Base-by-base conservation (phyloP, 2,329 filamentous ascomycete species). In the Venturia effusa region DNA sequence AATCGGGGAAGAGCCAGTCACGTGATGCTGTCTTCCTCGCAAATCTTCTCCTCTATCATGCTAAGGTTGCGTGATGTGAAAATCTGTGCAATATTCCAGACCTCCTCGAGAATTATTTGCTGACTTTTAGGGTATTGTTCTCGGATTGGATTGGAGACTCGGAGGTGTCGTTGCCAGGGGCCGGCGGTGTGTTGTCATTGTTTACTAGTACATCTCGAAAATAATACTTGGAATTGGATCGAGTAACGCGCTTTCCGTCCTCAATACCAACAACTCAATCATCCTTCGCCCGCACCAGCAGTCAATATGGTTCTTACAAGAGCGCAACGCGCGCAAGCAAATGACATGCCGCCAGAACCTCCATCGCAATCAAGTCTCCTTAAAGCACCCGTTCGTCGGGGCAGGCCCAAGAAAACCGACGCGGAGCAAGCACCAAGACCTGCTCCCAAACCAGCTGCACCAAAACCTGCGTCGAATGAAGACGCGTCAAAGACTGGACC, bases 251-350 rank as follows among this genome's bases (percentile, higher is more conserved):
- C 51, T 55, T 55, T 55, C 51, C 43, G 17, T 19, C 3, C 24
- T 55, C 51, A 55, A n/a, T 27, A 55, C 32, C 51, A n/a, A 19
- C 51, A 55, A 34, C 10, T 32, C 51, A 55, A 55, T 34, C n/a
- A 32, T 34, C 13, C 51, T 32, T 19, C 11, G 27, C 32, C 51
- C 24, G 27, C 19, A 34, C 27, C 27, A 57, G 24, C 34, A 24
- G 13, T 30, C 43, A 57, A 55, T 19, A 63, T 63, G 61, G 61
- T 63, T 34, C 61, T 63, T 30, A 63, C 61, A 57, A 43, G 61
- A 22, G 61, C 61, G 30, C 61, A 63, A 32, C 61, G 61, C 34
- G 61, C 61, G 30, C 61, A 63, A 39, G 48, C 61, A 55, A 61
- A 41, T 27, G 30, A 41, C n/a, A 63, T 34, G 30, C 30, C 43